Evolutionary conservation across 2,329 filamentous ascomycete species (phyloP), one percentile per base, ranked within the genome.

Genomic region (Pseudogymnoascus sp.): DNA sequence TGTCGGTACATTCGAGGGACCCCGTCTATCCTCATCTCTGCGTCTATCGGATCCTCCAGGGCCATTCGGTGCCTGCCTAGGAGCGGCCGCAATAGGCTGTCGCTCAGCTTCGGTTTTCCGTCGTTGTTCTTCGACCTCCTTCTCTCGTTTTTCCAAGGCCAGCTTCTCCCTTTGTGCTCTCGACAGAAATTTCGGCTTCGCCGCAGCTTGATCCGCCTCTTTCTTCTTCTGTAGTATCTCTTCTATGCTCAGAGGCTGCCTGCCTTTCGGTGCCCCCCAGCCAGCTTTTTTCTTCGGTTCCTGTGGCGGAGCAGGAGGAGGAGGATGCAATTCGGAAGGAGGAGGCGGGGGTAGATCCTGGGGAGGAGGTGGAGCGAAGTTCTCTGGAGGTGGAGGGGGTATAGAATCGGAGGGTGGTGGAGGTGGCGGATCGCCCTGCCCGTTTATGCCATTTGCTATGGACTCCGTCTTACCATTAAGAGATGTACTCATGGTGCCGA

Each of bases 131-230:
- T 89, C 85, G 1, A 85, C 83, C 71, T 93, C 89, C 67, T 91
- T 89, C 38, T 82, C 81, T 59, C 88, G 82, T 75, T 91, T 91
- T 72, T 96, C 90, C 14, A 91, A 80, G 31, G 91, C 91, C 25
- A 96, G 76, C 65, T 86, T 84, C 73, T 96, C 91, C 63, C 93
- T 84, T 74, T 96, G 84, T 34, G 89, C 88, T 78, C 90, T 95
- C 4, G 90, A 89, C 21, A 96, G 79, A 73, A 96, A 96, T 74
- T 91, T 93, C 4, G 92, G 92, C 81, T 95, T 96, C 63, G 90
- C 84, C 8, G 91, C 89, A 14, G 89, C 91, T 37, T 89, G 89
- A 76, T 95, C 91, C 28, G 90, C 89, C 66, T 90, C 91, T 73
- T 89, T 90, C 81, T 96, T 96, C 77, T 93, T 89, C 68, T 86